Percentiles rank a stretch among this genome's conserved stretches.
Evolutionary conservation across 805 yeast species (phyloP).

Genomic region (Lachancea sp.): DNA sequence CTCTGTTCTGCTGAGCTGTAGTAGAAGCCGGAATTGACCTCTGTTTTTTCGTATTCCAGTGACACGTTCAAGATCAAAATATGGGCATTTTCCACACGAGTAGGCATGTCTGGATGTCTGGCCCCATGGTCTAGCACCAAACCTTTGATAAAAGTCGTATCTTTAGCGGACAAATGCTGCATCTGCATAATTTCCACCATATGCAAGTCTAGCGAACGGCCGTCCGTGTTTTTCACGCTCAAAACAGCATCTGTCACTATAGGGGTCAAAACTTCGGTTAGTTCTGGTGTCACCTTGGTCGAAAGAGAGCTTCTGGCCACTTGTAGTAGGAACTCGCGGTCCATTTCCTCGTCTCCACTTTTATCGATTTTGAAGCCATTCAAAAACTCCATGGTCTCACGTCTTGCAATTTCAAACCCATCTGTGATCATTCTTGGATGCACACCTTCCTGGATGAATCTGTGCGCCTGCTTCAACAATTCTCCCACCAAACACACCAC

Average conservation of each 20-base stretch:
- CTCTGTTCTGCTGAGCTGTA: constrained; percentile 95
- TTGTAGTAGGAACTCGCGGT: constrained; percentile 82
- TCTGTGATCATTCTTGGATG: constrained; percentile 93
- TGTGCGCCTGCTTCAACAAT: constrained; percentile 86
- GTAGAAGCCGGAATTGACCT: constrained; percentile 92
- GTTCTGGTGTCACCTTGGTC: constrained; percentile 75
- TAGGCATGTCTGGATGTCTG: constrained; percentile 99
- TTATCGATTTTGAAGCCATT: constrained; percentile 54
- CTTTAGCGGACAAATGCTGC: constrained; percentile 86
- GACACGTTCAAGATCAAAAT: constrained; percentile 88
- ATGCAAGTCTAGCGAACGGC: constrained; percentile 65
- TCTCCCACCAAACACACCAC: constrained; percentile 94
- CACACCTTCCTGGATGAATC: constrained; percentile 86
- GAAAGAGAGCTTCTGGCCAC: constrained; percentile 86
- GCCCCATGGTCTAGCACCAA: constrained; percentile 97
- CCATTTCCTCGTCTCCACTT: constrained; percentile 41
- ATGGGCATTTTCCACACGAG: constrained; percentile 71
- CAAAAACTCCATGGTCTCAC: constrained; percentile 61
- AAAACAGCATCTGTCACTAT: constrained; percentile 95
- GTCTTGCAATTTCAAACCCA: constrained; percentile 89
- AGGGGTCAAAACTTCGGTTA: constrained; percentile 79
- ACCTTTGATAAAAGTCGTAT: constrained; percentile 78
- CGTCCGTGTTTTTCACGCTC: constrained; percentile 53
- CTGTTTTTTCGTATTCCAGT: constrained; percentile 94
- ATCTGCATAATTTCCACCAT: constrained; percentile 98